phyloP scores from a whole-genome alignment of 2,329 filamentous ascomycete genomes.

The Neoscytalidium dimidiatum region DNA sequence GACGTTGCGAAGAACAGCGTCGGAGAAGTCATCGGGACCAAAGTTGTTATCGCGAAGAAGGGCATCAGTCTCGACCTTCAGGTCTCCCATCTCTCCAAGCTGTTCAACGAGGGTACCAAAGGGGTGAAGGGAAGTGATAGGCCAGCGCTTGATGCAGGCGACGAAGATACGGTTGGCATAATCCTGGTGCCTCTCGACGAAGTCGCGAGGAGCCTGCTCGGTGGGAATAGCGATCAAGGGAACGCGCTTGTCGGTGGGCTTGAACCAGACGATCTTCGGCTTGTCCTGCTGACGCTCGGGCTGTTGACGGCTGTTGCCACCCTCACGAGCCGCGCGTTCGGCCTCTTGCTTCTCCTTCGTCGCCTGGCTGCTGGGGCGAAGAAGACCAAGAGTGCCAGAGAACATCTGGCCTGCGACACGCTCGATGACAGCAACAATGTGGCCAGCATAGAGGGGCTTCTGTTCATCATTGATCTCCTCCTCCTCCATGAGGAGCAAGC shows the following conservation, averaged over 20 bases:
- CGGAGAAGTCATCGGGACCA: conserved; percentile 93
- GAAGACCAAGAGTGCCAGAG: conserved; percentile 88
- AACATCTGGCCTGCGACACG: conserved; percentile 99
- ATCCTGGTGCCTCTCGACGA: conserved; percentile 97
- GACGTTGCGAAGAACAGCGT: conserved; percentile 91
- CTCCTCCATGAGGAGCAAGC: conserved; percentile 92
- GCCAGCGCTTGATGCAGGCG: conserved; percentile 98
- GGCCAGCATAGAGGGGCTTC: conserved; percentile 94
- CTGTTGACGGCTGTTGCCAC: conserved; percentile 69
- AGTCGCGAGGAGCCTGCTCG: conserved; percentile 94
- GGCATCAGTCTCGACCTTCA: conserved; percentile 97
- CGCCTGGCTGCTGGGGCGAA: conserved; percentile 95
- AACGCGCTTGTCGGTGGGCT: conserved; percentile 98
- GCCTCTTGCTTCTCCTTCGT: conserved; percentile 99
- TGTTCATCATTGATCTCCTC: conserved; percentile 98
- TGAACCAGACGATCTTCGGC: conserved; percentile 99
- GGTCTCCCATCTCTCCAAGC: conserved; percentile 93
- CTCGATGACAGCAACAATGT: conserved; percentile 96
- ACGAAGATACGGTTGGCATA: conserved; percentile 98
- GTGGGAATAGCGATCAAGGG: conserved; percentile 97
- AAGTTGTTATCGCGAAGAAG: conserved; percentile 98
- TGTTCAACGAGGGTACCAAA: conserved; percentile 98
- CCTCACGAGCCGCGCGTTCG: conserved; percentile 88
- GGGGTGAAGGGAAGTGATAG: conserved; percentile 97
- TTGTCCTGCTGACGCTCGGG: conserved; percentile 89